Conservation (phyloP, 495 filamentous ascomycete species). For the Hyphodiscus hymeniophilus region DNA sequence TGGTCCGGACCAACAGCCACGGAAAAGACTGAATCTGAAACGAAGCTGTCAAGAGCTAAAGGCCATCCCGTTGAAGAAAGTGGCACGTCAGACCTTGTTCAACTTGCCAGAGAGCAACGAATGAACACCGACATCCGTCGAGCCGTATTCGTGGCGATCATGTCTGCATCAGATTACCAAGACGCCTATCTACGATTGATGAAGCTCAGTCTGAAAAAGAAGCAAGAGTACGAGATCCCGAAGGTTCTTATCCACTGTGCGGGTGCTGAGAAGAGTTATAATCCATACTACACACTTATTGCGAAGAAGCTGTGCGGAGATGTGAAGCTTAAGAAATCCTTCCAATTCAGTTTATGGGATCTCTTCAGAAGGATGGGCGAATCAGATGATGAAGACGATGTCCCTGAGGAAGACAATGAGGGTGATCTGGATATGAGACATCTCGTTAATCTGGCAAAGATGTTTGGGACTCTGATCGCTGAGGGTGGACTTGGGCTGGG, state of each 20-base stretch:
- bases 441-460: slow-evolving; percentile 82
- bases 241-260: slow-evolving; percentile 83
- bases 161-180: slow-evolving; percentile 79
- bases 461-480: slow-evolving; percentile 70
- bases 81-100: slow-evolving; percentile 49
- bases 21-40: slow-evolving; percentile 18
- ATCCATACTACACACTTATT: slow-evolving; percentile 87
- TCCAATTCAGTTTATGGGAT: slow-evolving; percentile 80
- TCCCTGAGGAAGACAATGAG: slow-evolving; percentile 36
- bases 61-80: slow-evolving; percentile 33
- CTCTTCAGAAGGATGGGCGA: slow-evolving; percentile 83
- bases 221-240: slow-evolving; percentile 80
- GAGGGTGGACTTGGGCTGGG: slow-evolving; percentile 54
- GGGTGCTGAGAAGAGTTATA: slow-evolving; percentile 74
- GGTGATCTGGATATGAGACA: slow-evolving; percentile 51
- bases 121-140: slow-evolving; percentile 95
- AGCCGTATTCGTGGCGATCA: slow-evolving; percentile 83
- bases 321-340: slow-evolving; percentile 66
- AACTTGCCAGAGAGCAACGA: slow-evolving; percentile 70
- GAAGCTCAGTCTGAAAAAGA: slow-evolving; percentile 76
- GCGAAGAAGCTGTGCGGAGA: slow-evolving; percentile 66
- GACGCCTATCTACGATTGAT: slow-evolving; percentile 71
- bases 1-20: slow-evolving; percentile 49
- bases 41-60: slow-evolving; percentile 19
- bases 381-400: slow-evolving; percentile 48